Conservation (phyloP, 495 filamentous ascomycete genomes). For the Xylaria acuta region DNA sequence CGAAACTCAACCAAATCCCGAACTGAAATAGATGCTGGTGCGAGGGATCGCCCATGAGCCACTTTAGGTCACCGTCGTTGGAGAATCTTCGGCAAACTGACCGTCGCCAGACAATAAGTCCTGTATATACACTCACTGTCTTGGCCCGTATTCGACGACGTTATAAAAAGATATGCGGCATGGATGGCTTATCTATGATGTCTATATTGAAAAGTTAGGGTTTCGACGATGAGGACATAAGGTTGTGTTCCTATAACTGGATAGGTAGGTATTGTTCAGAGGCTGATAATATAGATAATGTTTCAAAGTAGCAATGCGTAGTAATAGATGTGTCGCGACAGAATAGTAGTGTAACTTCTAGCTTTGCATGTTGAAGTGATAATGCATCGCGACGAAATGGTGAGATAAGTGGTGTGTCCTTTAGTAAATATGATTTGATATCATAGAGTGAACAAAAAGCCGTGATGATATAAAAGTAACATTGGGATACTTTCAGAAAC, state of each 20-base stretch:
- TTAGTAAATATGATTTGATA: constrained; percentile 1
- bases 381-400: neutral
- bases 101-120: neutral
- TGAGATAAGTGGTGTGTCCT: neutral
- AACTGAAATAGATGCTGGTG: constrained; percentile 15
- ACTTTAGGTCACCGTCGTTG: constrained; percentile 3
- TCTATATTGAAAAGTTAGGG: constrained; percentile 3
- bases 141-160: neutral
- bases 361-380: neutral
- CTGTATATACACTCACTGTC: neutral
- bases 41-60: constrained; percentile 1
- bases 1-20: constrained; percentile 25
- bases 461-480: neutral
- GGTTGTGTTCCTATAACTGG: neutral
- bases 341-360: neutral
- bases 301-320: constrained; percentile 1
- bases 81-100: constrained; percentile 6
- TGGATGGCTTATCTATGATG: constrained; percentile 6
- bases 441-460: neutral
- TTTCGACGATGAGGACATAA: neutral
- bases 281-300: neutral
- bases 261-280: neutral
- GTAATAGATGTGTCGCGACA: neutral
- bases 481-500: neutral
- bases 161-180: neutral